phyloP scores from a whole-genome alignment of 202 grass and related monocot genomes.

The Setaria italica region DNA sequence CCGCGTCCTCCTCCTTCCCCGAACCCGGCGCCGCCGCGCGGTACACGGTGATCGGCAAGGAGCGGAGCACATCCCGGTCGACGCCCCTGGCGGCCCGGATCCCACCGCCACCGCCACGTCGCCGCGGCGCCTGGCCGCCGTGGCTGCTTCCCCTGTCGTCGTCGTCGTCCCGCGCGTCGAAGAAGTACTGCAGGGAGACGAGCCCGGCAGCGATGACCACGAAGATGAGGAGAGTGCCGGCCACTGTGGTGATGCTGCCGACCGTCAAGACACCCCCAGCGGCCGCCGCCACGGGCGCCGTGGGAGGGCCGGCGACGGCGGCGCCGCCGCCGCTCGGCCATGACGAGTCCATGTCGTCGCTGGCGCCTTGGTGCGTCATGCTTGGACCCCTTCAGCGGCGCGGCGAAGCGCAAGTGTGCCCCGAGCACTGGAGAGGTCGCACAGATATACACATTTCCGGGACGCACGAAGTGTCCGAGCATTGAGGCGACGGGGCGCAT shows the following conservation, averaged over 20 bases:
- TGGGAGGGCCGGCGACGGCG: not conserved
- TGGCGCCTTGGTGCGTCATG: constrained; percentile 4
- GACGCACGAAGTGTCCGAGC: not conserved
- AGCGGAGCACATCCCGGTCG: constrained; percentile 32
- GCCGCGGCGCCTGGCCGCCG: not conserved
- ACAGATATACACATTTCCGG: not conserved
- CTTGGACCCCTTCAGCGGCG: not conserved
- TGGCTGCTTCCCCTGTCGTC: not conserved
- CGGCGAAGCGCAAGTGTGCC: not conserved
- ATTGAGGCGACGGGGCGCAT: not conserved
- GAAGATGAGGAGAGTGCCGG: constrained; percentile 11
- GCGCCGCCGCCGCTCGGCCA: not conserved
- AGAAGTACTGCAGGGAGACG: constrained; percentile 12
- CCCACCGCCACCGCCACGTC: no score
- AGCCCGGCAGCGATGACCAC: not conserved
- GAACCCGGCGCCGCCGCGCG: not conserved
- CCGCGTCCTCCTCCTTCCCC: not conserved
- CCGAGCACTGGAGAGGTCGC: not conserved
- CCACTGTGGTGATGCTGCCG: not conserved
- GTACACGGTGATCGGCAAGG: constrained; percentile 52
- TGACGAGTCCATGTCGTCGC: not conserved
- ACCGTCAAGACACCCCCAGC: not conserved
- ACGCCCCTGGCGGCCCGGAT: not conserved
- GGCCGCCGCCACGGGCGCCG: not conserved
- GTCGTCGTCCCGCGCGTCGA: not conserved